phyloP scores from a whole-genome alignment of 352 stramenopile species.

The Globisporangium barbulae region DNA sequence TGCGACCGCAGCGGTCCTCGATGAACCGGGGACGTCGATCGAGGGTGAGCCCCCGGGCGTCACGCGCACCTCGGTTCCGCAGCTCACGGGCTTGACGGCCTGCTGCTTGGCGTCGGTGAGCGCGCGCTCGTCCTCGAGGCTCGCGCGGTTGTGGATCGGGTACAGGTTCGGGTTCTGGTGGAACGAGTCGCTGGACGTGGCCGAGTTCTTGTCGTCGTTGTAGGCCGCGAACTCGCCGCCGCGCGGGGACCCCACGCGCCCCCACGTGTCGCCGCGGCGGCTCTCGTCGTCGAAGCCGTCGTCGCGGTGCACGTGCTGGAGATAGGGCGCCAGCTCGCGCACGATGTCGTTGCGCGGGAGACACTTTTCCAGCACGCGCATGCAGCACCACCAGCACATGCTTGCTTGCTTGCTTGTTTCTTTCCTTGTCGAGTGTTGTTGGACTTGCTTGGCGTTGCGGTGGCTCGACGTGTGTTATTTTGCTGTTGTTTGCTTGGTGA shows the following conservation, averaged over 20 bases:
- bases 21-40: constrained; percentile 13
- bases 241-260: constrained; percentile 39
- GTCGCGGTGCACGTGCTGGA: constrained; percentile 82
- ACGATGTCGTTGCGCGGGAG: constrained; percentile 87
- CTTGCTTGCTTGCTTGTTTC: not conserved
- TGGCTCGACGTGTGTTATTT: not conserved
- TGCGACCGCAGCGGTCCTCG: not conserved
- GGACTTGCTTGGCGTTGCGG: not conserved
- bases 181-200: constrained; percentile 60
- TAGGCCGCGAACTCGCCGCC: constrained; percentile 43
- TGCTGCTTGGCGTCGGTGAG: constrained; percentile 30
- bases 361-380: constrained; percentile 84
- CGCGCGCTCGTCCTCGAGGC: constrained; percentile 19
- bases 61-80: constrained; percentile 17
- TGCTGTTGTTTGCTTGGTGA: not conserved
- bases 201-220: constrained; percentile 45
- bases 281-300: constrained; percentile 60
- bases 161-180: constrained; percentile 46
- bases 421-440: not conserved
- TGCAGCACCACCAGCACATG: constrained; percentile 89
- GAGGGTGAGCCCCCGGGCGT: constrained; percentile 9
- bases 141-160: constrained; percentile 21
- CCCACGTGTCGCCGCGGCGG: constrained; percentile 42
- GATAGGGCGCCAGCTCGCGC: constrained; percentile 77
- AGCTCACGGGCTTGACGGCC: not conserved